Evolutionary conservation across 768 basidiomycete genomes (phyloP).

Genomic region (Serendipita indica): DNA sequence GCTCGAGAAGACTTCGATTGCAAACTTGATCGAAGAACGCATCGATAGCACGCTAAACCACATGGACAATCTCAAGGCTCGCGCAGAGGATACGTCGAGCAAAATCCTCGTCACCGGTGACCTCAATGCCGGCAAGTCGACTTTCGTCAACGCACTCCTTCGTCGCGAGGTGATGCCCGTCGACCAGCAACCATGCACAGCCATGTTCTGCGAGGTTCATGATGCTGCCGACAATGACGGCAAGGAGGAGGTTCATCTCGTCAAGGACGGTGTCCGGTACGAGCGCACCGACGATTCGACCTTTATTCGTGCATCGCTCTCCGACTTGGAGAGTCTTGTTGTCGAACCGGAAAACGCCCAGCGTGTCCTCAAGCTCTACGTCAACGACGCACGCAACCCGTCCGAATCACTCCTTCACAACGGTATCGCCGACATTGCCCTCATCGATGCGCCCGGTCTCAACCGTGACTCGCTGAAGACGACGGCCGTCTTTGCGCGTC

Average conservation of each 20-base stretch:
- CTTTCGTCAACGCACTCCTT: constrained; percentile 91
- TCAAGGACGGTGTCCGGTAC: constrained; percentile 56
- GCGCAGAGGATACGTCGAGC: constrained; percentile 82
- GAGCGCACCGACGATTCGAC: constrained; percentile 58
- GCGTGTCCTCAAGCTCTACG: constrained; percentile 74
- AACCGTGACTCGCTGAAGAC: constrained; percentile 93
- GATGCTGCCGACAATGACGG: constrained; percentile 71
- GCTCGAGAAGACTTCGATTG: constrained; percentile 84
- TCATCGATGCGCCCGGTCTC: constrained; percentile 95
- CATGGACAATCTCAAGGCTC: constrained; percentile 68
- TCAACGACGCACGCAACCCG: constrained; percentile 63
- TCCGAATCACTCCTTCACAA: constrained; percentile 83
- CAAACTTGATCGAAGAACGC: constrained; percentile 78
- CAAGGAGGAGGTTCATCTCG: constrained; percentile 71
- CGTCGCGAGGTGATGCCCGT: constrained; percentile 87
- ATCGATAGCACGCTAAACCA: constrained; percentile 60
- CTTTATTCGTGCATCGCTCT: constrained; percentile 49
- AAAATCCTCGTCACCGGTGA: constrained; percentile 97
- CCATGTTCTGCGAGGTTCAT: constrained; percentile 92
- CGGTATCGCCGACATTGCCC: constrained; percentile 91
- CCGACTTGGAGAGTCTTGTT: constrained; percentile 66
- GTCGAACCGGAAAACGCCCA: constrained; percentile 55
- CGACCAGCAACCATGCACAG: constrained; percentile 96
- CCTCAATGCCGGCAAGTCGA: constrained; percentile 95
- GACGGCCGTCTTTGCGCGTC: constrained; percentile 86